These are phyloP conservation scores for Rhodosporidiobolus sp. DNA, from an alignment of 768 basidiomycete species.

Conservation along the genomic window DNA sequence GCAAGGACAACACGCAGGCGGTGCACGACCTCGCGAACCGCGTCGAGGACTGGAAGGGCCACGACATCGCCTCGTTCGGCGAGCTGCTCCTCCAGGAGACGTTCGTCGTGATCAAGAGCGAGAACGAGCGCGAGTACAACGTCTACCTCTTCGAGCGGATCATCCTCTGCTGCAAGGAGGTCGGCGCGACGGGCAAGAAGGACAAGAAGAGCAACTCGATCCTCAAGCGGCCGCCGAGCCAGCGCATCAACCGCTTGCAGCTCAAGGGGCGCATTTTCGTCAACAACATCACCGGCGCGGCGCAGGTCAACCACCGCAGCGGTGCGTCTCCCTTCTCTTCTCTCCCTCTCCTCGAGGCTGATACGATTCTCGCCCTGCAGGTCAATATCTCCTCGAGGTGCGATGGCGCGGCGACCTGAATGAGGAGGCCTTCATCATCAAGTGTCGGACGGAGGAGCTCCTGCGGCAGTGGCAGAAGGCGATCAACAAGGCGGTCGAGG, in stretches of 20 bases:
- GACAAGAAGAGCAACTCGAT: conserved; percentile 79
- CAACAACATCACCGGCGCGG: conserved; percentile 85
- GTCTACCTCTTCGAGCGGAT: conserved; percentile 99
- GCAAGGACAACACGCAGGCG: conserved; percentile 84
- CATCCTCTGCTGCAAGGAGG: conserved; percentile 97
- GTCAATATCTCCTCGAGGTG: conserved; percentile 75
- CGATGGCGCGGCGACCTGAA: conserved; percentile 95
- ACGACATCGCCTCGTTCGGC: conserved; percentile 90
- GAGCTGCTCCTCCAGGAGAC: conserved; percentile 90
- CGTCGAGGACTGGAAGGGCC: conserved; percentile 99
- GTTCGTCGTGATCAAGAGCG: conserved; percentile 92
- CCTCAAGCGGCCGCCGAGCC: conserved; percentile 69
- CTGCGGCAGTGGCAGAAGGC: conserved; percentile 86
- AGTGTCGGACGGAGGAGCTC: conserved; percentile 87
- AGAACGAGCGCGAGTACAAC: conserved; percentile 94
- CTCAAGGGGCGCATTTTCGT: conserved; percentile 96
- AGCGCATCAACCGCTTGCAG: conserved; percentile 58
- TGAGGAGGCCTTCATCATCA: conserved; percentile 87
- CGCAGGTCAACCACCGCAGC: conserved; percentile 59
- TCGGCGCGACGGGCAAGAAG: conserved; percentile 63
- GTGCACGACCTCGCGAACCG: conserved; percentile 78
- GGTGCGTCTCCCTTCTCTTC: conserved; percentile 55
- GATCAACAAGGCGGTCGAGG: conserved; percentile 81
- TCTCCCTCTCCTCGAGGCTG: conserved; percentile 28
- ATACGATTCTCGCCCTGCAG: conserved; percentile 46